These are phyloP conservation scores for Besnoitia besnoiti DNA, from an alignment of 169 alveolate genomes.

Conservation along the genomic window DNA sequence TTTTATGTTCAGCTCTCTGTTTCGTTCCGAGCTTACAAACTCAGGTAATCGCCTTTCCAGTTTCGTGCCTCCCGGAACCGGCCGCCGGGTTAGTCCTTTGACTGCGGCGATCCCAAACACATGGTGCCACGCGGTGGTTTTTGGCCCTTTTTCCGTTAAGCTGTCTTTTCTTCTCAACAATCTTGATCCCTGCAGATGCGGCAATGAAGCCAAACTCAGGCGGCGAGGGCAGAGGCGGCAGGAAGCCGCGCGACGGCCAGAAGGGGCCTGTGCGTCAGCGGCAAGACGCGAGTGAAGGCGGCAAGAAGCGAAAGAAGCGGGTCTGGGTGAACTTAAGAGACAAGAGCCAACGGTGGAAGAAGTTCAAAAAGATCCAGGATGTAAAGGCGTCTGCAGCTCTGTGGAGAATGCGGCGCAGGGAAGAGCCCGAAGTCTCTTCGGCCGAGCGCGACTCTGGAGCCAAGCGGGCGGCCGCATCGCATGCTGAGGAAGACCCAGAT, in stretches of 20 bases:
- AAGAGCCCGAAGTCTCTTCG: background rate
- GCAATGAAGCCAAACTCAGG: background rate
- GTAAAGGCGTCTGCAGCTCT: background rate
- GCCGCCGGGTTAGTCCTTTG: too few relatives aligned
- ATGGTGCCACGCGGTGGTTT: too few relatives aligned
- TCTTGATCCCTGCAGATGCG: background rate
- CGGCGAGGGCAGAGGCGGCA: background rate
- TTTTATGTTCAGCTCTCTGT: too few relatives aligned
- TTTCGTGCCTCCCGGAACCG: too few relatives aligned
- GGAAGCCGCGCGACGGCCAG: background rate
- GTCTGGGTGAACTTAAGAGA: background rate
- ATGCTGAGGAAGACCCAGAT: background rate
- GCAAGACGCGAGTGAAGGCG: background rate
- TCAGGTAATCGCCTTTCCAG: too few relatives aligned
- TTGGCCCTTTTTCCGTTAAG: too few relatives aligned
- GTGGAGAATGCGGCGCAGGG: background rate
- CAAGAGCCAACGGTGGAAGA: slow-evolving; percentile 1
- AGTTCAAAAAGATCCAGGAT: background rate
- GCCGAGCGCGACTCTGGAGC: background rate
- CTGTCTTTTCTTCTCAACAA: background rate
- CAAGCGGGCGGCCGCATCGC: background rate
- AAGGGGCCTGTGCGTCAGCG: background rate
- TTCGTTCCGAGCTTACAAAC: too few relatives aligned
- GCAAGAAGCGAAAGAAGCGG: background rate
- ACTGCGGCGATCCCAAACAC: too few relatives aligned